phyloP scores from a whole-genome alignment of 352 stramenopile species.

The Globisporangium mamillatum region DNA sequence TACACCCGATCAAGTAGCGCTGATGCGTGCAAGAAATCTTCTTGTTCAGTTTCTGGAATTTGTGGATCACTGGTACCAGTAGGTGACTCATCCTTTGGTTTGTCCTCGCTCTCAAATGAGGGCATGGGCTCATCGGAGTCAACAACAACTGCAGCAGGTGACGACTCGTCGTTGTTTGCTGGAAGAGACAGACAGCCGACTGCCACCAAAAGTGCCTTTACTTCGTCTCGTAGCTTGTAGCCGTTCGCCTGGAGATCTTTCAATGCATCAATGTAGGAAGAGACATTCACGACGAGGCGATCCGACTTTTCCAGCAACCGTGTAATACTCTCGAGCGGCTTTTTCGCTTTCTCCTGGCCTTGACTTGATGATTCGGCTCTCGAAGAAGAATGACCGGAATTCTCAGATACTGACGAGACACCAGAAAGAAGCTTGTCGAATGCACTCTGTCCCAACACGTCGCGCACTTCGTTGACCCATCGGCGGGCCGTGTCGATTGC shows the following conservation, averaged over 20 bases:
- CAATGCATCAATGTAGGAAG: constrained; percentile 55
- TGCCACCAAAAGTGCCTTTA: constrained; percentile 44
- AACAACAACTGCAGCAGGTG: constrained; percentile 2
- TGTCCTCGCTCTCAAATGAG: background rate
- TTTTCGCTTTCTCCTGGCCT: constrained; percentile 46
- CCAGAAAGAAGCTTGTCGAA: constrained; percentile 69
- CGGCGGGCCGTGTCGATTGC: constrained; percentile 62
- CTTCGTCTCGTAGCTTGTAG: constrained; percentile 45
- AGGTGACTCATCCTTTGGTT: background rate
- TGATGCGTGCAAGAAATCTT: constrained; percentile 48
- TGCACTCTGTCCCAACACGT: constrained; percentile 48
- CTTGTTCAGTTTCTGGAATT: constrained; percentile 4
- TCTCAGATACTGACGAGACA: constrained; percentile 17
- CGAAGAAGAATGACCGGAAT: constrained; percentile 3
- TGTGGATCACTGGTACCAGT: background rate
- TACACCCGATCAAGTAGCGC: constrained; percentile 64
- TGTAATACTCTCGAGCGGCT: constrained; percentile 59
- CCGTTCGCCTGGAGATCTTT: constrained; percentile 54
- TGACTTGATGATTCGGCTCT: constrained; percentile 6
- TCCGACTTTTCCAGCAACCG: constrained; percentile 71
- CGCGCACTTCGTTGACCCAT: constrained; percentile 77
- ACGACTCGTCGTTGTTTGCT: constrained; percentile 13
- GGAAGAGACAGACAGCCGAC: constrained; percentile 40
- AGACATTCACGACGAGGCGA: constrained; percentile 57
- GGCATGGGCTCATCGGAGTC: constrained; percentile 12